phyloP scores from a whole-genome alignment of 495 filamentous ascomycete genomes.

The Wilcoxina mikolae region DNA sequence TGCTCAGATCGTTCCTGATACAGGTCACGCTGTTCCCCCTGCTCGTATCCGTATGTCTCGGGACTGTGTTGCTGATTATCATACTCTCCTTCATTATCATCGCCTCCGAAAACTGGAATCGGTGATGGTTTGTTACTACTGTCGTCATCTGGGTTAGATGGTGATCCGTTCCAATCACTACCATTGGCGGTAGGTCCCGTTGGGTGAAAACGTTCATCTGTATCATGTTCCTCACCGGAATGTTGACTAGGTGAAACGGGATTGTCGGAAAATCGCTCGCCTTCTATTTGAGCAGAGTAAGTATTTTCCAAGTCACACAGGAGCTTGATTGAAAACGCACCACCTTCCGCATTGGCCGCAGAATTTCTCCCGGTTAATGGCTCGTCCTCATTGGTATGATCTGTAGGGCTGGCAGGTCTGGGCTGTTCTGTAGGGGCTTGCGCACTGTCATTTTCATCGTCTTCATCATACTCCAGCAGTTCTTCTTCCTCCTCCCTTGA shows the following conservation, averaged over 20 bases:
- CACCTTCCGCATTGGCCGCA: too few species aligned
- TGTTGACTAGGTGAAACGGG: not conserved
- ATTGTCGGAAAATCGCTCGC: too few species aligned
- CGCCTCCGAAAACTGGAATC: slow-evolving; percentile 6
- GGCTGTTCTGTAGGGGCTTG: not conserved
- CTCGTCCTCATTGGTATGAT: too few species aligned
- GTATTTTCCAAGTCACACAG: too few species aligned
- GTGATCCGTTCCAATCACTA: not conserved
- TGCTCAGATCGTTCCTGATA: slow-evolving; percentile 1
- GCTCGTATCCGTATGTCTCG: not conserved
- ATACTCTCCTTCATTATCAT: slow-evolving; percentile 7
- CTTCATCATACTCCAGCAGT: slow-evolving; percentile 16
- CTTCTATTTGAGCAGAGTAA: too few species aligned
- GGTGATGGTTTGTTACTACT: slow-evolving; percentile 5
- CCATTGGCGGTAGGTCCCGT: not conserved
- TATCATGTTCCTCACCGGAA: not conserved
- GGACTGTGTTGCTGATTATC: not conserved
- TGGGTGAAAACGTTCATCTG: not conserved
- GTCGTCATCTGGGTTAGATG: slow-evolving; percentile 5
- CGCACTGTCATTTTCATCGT: slow-evolving; percentile 9
- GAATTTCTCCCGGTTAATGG: too few species aligned
- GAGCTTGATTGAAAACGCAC: too few species aligned
- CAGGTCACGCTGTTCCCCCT: not conserved
- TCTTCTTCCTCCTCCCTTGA: slow-evolving; percentile 1
- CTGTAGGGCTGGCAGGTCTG: not conserved